Conservation (phyloP, 176 grass and related monocot species). For the Aegilops sharonensis region DNA sequence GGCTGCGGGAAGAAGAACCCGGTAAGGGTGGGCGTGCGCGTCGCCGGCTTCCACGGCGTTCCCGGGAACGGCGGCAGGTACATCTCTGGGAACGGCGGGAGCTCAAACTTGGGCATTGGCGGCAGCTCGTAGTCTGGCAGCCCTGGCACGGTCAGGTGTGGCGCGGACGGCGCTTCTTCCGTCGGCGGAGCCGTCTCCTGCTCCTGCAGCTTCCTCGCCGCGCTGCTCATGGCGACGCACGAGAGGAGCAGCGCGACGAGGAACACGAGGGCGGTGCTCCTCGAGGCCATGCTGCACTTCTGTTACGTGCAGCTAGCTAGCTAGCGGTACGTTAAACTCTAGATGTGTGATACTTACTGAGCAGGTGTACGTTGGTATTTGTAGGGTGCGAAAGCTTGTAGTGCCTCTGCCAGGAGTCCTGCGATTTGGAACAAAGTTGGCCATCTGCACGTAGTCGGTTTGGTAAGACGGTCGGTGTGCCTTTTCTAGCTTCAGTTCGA, state of each 20-base stretch:
- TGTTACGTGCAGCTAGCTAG: background rate
- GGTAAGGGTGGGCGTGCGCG: background rate
- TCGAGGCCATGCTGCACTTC: background rate
- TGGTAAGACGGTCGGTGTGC: background rate
- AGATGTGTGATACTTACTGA: background rate
- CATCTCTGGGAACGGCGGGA: background rate
- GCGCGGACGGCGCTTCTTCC: background rate
- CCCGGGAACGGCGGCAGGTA: constrained; percentile 23
- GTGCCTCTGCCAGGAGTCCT: no score
- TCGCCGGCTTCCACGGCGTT: background rate
- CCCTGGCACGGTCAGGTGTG: background rate
- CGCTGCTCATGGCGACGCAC: background rate
- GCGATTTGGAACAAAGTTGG: background rate
- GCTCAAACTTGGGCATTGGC: background rate
- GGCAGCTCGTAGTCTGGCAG: constrained; percentile 8
- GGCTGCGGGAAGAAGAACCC: constrained; percentile 29
- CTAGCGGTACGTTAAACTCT: no score
- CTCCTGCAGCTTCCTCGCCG: constrained; percentile 7
- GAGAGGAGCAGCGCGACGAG: background rate
- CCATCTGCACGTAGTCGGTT: background rate
- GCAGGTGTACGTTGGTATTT: no score
- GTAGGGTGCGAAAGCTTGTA: no score
- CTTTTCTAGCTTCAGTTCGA: background rate
- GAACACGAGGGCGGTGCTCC: background rate
- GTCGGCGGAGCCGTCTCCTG: background rate